Base-by-base conservation (phyloP, 352 stramenopile species). In the Phytophthora hybrid region DNA sequence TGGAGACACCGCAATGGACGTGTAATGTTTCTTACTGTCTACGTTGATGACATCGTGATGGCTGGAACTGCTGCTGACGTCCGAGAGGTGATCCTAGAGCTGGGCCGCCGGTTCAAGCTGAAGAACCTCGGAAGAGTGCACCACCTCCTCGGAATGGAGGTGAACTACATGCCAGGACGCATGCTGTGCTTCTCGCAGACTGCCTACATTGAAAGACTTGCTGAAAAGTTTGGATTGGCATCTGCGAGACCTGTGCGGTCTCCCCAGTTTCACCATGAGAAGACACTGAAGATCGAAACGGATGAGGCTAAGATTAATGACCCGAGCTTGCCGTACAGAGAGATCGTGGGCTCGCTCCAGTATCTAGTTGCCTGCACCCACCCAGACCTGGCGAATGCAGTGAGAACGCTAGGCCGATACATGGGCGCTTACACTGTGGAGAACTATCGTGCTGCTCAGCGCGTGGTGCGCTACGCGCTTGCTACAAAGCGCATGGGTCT, bases 1-100 rank as follows among this genome's bases (percentile, higher is more conserved):
- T 61, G 61, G 61, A 59, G 37, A 46, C 49, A 21, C 16, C 51
- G 21, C 6, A 18, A 6, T 14, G 37, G 37, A 21, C 34, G 9
- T 37, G 52, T 61, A 4, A 18, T 68, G 6, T 68, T 55, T 46
- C 61, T 68, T 19, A 61, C 51, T 8, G 23, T 68, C 3, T 68
- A 68, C 10, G 61, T 68, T 5, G 61, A 68, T 18, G 61, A 68
- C 23, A 59, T 68, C 26, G 34, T 68, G 3, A 6, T 61, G 34
- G 34, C 34, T 41, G 34, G 34, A 41, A 41, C 13, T 5, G 26
- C 46, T 11, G 6, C 23, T n/a, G 59, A 56, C 8, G 44, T 65
- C 16, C 23, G 56, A 11, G 26, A 21, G 0, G 44, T 66, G 0
- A 49, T 58, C 46, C 1, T 23, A 4, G 3, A 66, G 8, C 29